Percentiles rank a stretch among this genome's conserved stretches.
phyloP scores from a whole-genome alignment of 2,329 filamentous ascomycete species.

The Phialemoniopsis sp. region DNA sequence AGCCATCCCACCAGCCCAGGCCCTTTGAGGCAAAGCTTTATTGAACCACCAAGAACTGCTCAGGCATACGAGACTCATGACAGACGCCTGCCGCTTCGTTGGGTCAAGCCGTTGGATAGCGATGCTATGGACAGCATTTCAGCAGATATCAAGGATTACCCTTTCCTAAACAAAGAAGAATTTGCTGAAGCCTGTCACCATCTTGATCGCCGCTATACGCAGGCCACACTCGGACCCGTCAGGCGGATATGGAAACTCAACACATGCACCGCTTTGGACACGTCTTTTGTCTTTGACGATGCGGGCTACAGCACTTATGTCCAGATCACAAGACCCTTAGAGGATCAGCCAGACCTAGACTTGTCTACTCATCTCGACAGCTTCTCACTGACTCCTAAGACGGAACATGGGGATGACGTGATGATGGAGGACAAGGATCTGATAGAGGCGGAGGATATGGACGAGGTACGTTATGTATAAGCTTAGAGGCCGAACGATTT shows the following conservation, averaged over 20 bases:
- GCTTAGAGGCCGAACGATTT: neutral
- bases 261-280: constrained; percentile 46
- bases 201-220: constrained; percentile 55
- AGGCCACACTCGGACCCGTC: constrained; percentile 50
- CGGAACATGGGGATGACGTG: constrained; percentile 10
- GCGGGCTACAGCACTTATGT: constrained; percentile 47
- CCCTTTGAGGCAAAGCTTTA: no score
- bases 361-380: constrained; percentile 40
- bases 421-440: constrained; percentile 37
- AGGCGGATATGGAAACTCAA: constrained; percentile 52
- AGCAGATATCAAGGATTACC: constrained; percentile 43
- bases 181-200: constrained; percentile 63
- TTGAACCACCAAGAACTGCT: no score
- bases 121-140: no score
- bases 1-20: no score
- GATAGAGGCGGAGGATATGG: constrained; percentile 45
- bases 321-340: constrained; percentile 52
- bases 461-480: constrained; percentile 35
- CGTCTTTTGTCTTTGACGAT: constrained; percentile 29
- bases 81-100: no score
- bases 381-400: constrained; percentile 33
- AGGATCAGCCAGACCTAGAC: constrained; percentile 28
- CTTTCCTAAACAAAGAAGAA: constrained; percentile 56
- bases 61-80: no score
- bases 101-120: no score